Percentiles rank a stretch among this genome's conserved stretches.
phyloP scores from a whole-genome alignment of 805 yeast species.

The Kodamaea kaohsiungensis region DNA sequence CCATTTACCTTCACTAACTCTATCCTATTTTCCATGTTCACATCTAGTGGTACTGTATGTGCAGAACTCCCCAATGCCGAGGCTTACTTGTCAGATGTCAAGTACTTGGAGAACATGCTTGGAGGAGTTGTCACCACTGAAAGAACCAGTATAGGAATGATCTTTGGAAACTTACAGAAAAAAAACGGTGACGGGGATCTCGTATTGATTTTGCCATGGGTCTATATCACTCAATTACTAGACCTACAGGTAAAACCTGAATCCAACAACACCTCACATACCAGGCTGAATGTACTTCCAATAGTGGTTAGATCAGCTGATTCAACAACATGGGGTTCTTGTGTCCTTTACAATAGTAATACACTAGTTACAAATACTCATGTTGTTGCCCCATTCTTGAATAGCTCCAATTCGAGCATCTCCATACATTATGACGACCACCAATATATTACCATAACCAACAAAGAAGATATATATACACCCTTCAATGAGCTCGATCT shows the following conservation, averaged over 20 bases:
- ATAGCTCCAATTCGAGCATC: slow-evolving; percentile 5
- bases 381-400: slow-evolving; percentile 28
- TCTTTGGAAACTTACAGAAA: slow-evolving; percentile 39
- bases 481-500: slow-evolving; percentile 39
- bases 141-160: slow-evolving; percentile 34
- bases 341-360: slow-evolving; percentile 31
- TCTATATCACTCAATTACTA: slow-evolving; percentile 12
- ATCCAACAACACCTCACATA: not conserved
- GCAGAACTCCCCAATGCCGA: slow-evolving; percentile 14
- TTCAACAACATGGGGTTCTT: slow-evolving; percentile 43
- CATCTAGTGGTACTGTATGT: slow-evolving; percentile 23
- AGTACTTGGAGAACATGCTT: slow-evolving; percentile 47
- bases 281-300: slow-evolving; percentile 1
- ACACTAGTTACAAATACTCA: slow-evolving; percentile 45
- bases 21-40: slow-evolving; percentile 26
- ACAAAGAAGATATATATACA: slow-evolving; percentile 22
- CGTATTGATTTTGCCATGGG: slow-evolving; percentile 33
- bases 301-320: slow-evolving; percentile 8
- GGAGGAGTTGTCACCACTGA: slow-evolving; percentile 36
- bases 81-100: slow-evolving; percentile 39
- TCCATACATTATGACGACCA: slow-evolving; percentile 7
- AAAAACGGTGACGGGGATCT: slow-evolving; percentile 49
- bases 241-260: not conserved
- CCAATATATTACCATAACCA: not conserved
- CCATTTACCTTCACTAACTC: slow-evolving; percentile 37